Conservation (phyloP, 441 rosid species). For the Aquilaria agallochum region DNA sequence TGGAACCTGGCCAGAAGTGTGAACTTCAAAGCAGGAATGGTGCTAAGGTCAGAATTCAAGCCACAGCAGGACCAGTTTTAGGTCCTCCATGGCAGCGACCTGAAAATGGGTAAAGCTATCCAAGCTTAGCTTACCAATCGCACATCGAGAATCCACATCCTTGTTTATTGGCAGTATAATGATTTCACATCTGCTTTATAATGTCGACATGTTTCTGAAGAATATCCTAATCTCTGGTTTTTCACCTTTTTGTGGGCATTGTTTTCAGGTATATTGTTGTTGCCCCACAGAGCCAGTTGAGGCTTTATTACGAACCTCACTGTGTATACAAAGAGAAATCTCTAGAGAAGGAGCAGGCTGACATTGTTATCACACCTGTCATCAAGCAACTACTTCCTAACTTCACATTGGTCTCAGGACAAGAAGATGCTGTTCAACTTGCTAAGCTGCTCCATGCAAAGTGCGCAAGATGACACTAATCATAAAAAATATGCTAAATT, state of each 20-base stretch:
- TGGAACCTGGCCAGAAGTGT: constrained; percentile 71
- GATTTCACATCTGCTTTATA: not conserved
- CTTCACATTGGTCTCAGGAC: constrained; percentile 86
- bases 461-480: constrained; percentile 26
- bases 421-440: constrained; percentile 88
- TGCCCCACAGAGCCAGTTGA: constrained; percentile 50
- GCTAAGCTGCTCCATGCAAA: constrained; percentile 72
- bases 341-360: constrained; percentile 62
- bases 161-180: constrained; percentile 1
- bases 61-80: constrained; percentile 82
- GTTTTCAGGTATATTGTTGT: constrained; percentile 55
- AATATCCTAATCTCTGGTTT: not conserved
- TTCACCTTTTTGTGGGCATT: constrained; percentile 3
- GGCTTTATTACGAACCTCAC: constrained; percentile 88
- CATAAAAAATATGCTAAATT: not conserved
- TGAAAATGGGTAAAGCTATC: constrained; percentile 67
- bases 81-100: constrained; percentile 99
- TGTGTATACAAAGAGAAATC: constrained; percentile 58
- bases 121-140: constrained; percentile 4
- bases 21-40: constrained; percentile 47
- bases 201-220: not conserved
- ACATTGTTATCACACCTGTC: constrained; percentile 84
- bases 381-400: constrained; percentile 89
- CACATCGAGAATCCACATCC: constrained; percentile 4
- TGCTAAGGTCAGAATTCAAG: constrained; percentile 48